Conservation (phyloP, 306 rosid species). For the Cicer yamashitae region DNA sequence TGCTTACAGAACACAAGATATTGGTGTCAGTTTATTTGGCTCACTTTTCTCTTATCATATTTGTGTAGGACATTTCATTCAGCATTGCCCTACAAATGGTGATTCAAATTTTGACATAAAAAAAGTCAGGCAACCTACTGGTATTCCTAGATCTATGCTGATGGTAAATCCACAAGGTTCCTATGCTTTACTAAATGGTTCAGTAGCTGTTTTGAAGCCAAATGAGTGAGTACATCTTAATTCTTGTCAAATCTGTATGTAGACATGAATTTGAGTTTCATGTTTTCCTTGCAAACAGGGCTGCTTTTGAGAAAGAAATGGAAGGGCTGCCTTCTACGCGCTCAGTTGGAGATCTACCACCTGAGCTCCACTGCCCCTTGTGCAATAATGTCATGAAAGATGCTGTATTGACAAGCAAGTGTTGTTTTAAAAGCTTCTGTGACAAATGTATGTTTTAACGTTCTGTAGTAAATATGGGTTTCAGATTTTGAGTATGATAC, state of each 20-base stretch:
- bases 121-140: constrained; percentile 95
- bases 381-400: constrained; percentile 96
- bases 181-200: constrained; percentile 91
- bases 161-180: constrained; percentile 94
- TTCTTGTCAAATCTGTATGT: constrained; percentile 16
- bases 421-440: constrained; percentile 94
- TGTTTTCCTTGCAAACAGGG: constrained; percentile 61
- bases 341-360: constrained; percentile 94
- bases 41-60: neutral
- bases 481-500: constrained; percentile 16
- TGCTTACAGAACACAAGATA: constrained; percentile 6
- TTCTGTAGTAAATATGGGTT: neutral
- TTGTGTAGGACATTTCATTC: constrained; percentile 86
- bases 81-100: constrained; percentile 97
- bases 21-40: constrained; percentile 25
- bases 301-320: constrained; percentile 94
- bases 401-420: constrained; percentile 98
- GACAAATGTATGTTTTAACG: constrained; percentile 73
- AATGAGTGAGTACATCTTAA: constrained; percentile 73
- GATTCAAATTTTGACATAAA: constrained; percentile 89
- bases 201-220: constrained; percentile 93
- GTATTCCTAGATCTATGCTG: constrained; percentile 98
- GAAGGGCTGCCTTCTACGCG: constrained; percentile 96
- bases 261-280: constrained; percentile 19
- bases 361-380: constrained; percentile 93